phyloP scores from a whole-genome alignment of 1,284 basidiomycete genomes.

The Ceratobasidium sp. region DNA sequence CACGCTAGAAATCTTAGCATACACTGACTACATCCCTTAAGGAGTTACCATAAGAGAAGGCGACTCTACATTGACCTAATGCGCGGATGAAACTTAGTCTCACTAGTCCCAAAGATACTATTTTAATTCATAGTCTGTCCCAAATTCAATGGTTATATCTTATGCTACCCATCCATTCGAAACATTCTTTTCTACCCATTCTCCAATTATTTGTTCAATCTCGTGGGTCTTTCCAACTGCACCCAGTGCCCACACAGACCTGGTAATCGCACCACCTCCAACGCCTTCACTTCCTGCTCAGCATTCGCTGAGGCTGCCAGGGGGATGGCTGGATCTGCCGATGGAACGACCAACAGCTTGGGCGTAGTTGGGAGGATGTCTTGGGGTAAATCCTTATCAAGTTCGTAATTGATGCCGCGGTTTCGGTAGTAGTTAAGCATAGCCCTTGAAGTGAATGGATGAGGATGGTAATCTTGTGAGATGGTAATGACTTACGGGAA shows the following conservation, averaged over 20 bases:
- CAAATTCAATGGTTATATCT: too few relatives aligned
- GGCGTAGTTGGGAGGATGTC: background rate
- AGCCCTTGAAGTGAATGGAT: background rate
- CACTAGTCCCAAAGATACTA: too few relatives aligned
- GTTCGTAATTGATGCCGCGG: background rate
- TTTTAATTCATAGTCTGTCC: too few relatives aligned
- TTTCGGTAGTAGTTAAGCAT: background rate
- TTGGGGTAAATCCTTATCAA: background rate
- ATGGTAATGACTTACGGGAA: too few relatives aligned
- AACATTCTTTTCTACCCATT: background rate
- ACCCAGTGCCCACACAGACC: background rate
- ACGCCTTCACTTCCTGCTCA: background rate
- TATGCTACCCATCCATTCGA: background rate
- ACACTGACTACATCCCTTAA: too few relatives aligned
- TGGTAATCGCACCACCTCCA: background rate
- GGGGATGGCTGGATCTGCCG: background rate
- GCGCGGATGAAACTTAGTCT: too few relatives aligned
- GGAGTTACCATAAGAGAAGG: too few relatives aligned
- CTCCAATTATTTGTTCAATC: slow-evolving; percentile 6
- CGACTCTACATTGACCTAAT: too few relatives aligned
- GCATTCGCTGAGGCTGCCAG: background rate
- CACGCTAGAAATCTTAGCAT: too few relatives aligned
- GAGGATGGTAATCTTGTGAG: background rate
- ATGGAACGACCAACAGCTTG: background rate
- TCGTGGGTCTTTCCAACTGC: slow-evolving; percentile 1